These are phyloP conservation scores for Chalciporus piperatus DNA, from an alignment of 768 basidiomycete species.

Conservation along the genomic window DNA sequence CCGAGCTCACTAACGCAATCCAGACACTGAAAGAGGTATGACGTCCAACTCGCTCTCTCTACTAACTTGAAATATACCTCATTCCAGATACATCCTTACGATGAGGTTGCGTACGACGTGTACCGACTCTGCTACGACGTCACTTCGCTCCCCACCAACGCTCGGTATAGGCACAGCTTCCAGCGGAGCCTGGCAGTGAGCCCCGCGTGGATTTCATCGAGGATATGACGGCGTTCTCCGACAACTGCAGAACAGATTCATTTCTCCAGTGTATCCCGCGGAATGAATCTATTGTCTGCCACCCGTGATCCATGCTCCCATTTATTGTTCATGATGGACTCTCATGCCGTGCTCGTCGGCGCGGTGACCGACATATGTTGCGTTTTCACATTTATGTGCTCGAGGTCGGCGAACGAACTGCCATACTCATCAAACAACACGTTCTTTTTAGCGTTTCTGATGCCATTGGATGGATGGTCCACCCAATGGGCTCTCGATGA, in stretches of 20 bases:
- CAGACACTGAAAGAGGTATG: conserved; percentile 46
- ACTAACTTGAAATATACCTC: neutral
- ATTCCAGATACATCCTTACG: conserved; percentile 51
- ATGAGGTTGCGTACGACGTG: conserved; percentile 57
- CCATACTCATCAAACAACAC: neutral
- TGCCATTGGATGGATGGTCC: neutral
- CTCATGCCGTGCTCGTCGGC: conserved; percentile 22
- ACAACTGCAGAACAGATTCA: conserved; percentile 27
- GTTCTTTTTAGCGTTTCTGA: neutral
- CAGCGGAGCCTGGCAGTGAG: conserved; percentile 8
- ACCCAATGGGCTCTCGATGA: neutral
- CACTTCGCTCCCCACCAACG: conserved; percentile 7
- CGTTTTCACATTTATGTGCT: conserved; percentile 2
- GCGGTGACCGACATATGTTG: conserved; percentile 2
- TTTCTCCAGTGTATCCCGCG: conserved; percentile 21
- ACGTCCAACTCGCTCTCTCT: conserved; percentile 1
- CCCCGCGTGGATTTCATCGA: conserved; percentile 23
- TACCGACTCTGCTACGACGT: conserved; percentile 35
- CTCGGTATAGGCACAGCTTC: conserved; percentile 5
- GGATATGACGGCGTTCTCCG: conserved; percentile 23
- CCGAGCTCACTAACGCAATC: conserved; percentile 40
- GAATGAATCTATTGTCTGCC: conserved; percentile 28
- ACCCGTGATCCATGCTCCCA: conserved; percentile 25
- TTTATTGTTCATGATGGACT: conserved; percentile 12
- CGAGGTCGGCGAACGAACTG: neutral